Evolutionary conservation across 2,329 filamentous ascomycete species (phyloP).

Genomic region (Microcyclospora pomicola): DNA sequence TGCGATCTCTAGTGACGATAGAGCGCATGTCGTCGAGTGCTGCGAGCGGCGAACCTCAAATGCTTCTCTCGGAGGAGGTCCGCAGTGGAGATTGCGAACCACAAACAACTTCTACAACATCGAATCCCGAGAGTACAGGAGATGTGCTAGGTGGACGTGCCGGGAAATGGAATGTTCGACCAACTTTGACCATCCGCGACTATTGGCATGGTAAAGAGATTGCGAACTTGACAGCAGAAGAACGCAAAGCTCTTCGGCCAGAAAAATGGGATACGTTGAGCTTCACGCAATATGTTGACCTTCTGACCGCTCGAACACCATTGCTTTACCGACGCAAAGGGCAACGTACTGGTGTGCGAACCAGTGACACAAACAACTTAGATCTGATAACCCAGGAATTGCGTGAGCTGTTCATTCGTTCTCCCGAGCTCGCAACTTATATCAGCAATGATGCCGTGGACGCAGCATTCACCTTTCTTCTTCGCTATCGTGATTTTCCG

Average conservation of each 20-base stretch:
- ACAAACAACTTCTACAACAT: neutral
- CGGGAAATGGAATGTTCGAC: neutral
- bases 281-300: slow-evolving; percentile 2
- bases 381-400: slow-evolving; percentile 7
- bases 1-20: slow-evolving; percentile 7
- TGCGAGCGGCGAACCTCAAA: too few species aligned
- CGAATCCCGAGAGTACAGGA: neutral
- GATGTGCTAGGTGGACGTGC: neutral
- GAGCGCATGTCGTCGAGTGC: neutral
- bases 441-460: slow-evolving; percentile 10
- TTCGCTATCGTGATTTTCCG: slow-evolving; percentile 7
- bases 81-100: neutral
- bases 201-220: neutral
- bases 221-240: neutral
- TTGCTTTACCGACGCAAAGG: neutral
- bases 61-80: neutral
- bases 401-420: slow-evolving; percentile 7
- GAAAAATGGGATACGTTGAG: neutral
- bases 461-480: slow-evolving; percentile 11
- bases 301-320: neutral
- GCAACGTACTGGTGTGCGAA: neutral
- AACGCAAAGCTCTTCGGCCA: neutral
- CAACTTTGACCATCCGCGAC: neutral
- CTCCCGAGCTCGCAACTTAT: slow-evolving; percentile 1
- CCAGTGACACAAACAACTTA: slow-evolving; percentile 5